phyloP scores from a whole-genome alignment of 2,329 filamentous ascomycete species.

The Hypoxylon sp. region DNA sequence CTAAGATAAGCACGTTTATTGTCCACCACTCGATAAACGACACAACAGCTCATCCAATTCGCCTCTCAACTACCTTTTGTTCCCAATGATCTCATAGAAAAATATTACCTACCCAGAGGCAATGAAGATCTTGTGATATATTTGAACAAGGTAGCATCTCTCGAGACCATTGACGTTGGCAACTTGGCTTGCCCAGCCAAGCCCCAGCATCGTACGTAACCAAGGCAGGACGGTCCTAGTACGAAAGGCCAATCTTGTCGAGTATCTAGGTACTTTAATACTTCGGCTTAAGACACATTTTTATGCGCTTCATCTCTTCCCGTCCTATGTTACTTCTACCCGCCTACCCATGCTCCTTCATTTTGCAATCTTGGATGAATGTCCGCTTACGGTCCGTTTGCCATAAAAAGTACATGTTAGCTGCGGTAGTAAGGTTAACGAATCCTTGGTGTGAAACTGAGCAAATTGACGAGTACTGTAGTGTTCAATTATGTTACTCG shows the following conservation, averaged over 20 bases:
- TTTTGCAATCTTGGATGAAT: slow-evolving; percentile 49
- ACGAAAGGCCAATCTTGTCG: slow-evolving; percentile 21
- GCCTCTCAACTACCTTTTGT: slow-evolving; percentile 5
- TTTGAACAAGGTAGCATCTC: slow-evolving; percentile 14
- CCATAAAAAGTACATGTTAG: slow-evolving; percentile 10
- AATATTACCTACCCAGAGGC: background rate
- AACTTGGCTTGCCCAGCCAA: slow-evolving; percentile 16
- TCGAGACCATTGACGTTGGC: slow-evolving; percentile 14
- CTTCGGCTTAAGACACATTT: slow-evolving; percentile 27
- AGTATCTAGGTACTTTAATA: slow-evolving; percentile 32
- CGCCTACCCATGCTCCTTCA: slow-evolving; percentile 37
- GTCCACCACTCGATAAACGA: slow-evolving; percentile 21
- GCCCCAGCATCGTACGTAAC: slow-evolving; percentile 11
- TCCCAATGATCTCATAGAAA: slow-evolving; percentile 5
- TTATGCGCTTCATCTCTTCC: slow-evolving; percentile 27
- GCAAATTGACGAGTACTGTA: slow-evolving; percentile 15
- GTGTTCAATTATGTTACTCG: slow-evolving; percentile 2
- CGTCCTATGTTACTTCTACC: slow-evolving; percentile 33
- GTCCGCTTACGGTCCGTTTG: slow-evolving; percentile 39
- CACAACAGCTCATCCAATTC: slow-evolving; percentile 16
- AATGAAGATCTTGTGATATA: slow-evolving; percentile 15
- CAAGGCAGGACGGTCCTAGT: slow-evolving; percentile 16
- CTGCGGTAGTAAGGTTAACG: background rate
- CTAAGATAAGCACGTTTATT: slow-evolving; percentile 24
- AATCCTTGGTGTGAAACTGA: slow-evolving; percentile 8